Evolutionary conservation across 345 rosid species (phyloP).

Genomic region (Acer saccharum): DNA sequence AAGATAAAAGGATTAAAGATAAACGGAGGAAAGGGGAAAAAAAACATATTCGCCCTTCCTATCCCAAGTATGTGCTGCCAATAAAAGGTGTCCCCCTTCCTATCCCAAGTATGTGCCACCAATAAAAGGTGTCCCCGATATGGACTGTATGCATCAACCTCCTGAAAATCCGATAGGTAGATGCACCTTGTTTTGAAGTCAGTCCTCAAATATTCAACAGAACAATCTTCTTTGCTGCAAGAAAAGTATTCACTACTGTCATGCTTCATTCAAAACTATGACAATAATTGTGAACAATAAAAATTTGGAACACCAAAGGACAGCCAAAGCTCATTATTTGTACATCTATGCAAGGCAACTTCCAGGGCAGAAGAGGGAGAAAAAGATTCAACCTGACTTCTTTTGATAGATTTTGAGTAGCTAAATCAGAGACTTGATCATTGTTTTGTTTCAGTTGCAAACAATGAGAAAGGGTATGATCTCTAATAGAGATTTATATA

Average conservation of each 20-base stretch:
- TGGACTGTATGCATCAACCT: slow-evolving; percentile 3
- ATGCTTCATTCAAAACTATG: neutral
- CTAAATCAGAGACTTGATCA: too few species aligned
- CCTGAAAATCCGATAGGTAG: slow-evolving; percentile 4
- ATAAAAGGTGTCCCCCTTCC: neutral
- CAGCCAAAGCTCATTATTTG: neutral
- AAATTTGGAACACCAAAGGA: neutral
- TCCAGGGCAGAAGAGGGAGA: too few species aligned
- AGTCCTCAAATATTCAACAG: slow-evolving; percentile 38
- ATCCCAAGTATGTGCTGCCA: slow-evolving; percentile 7
- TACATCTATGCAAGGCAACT: neutral
- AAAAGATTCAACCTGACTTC: too few species aligned
- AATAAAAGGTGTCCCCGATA: neutral
- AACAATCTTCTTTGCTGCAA: slow-evolving; percentile 60
- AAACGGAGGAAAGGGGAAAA: slow-evolving; percentile 3
- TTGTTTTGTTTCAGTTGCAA: too few species aligned
- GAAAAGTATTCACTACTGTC: slow-evolving; percentile 5
- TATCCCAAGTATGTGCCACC: neutral
- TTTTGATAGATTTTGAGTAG: too few species aligned
- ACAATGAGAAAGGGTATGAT: too few species aligned
- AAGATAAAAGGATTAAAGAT: neutral
- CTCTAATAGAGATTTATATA: too few species aligned
- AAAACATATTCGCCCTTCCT: neutral
- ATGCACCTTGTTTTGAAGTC: slow-evolving; percentile 13
- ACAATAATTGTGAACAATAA: neutral